Evolutionary conservation across 2,329 filamentous ascomycete genomes (phyloP), one percentile per base, ranked within the genome.

Genomic region (Neonectria magnoliae): DNA sequence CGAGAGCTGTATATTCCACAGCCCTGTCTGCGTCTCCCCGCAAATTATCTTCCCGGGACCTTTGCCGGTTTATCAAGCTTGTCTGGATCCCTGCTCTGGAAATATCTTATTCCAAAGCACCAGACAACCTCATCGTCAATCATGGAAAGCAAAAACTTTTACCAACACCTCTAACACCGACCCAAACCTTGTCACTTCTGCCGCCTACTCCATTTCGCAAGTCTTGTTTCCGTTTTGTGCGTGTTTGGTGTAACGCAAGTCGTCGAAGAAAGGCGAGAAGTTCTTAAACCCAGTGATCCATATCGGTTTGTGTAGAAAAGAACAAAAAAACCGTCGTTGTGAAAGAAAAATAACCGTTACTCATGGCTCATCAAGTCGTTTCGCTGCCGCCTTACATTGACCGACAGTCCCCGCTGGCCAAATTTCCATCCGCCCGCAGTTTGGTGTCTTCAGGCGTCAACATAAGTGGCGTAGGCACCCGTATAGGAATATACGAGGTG

Each of bases 401-500:
- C 63, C 70, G 63, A 64, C 70, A 71, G 31, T 71, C 68, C 57
- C 60, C 59, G 47, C 60, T 68, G 57, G 60, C 57, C 31, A 65
- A 72, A 65, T 57, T 73, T 66, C 62, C 71, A 63, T 71, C 68
- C 61, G 66, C 41, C 53, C 69, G 68, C 56, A 71, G 68, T 58
- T 69, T 71, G 38, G 60, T 58, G 56, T 71, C 68, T 45, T 66
- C 62, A 38, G 68, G 67, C 57, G 60, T 63, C 56, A 71, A 64
- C 62, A 65, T 60, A 61, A 75, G 64, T 47, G 73, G 70, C 52
- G 70, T 70, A 18, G 68, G 66, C 57, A 75, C 70, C 36, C 75
- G 71, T 65, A 77, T 71, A 25, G 76, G 76, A 29, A 75, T 68
- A 65, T 78, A 78, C 55, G 77, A 78, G 5, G 78, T 79, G 69